Evolutionary conservation across 75 land plant species (phyloP), one percentile per base, ranked within the genome.

Genomic region (Picea glauca): DNA sequence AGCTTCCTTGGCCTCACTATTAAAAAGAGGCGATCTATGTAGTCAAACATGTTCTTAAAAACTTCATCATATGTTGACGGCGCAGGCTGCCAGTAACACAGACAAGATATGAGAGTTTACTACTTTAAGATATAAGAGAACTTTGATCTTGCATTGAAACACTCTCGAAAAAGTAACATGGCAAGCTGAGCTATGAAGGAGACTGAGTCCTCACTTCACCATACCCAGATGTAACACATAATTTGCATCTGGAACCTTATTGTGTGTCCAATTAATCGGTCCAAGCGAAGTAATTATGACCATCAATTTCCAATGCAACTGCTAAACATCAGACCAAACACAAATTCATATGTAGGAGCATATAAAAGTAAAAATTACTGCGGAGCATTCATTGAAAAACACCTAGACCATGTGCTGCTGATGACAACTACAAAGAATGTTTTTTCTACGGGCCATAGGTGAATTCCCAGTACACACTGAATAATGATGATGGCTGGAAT

Each of bases 1-100:
- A 93, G 87, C 87, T 91, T 93, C 78, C 95, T 82, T 23, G 95
- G 95, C 50, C 95, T 83, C 56, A 93, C 85, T 64, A 91, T 82
- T 35, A 85, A 82, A 75, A 93, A 91, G 26, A 93, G 58, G 17
- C 84, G 86, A 77, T 93, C 95, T 75, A 93, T 87, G 87, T 91
- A 93, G 21, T 84, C 81, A 76, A 89, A 91, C 75, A 93, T 84
- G 76, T 78, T 78, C 67, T 78, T 57, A 60, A 91, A 93, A 61
- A 93, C 91, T 57, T 91, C 93, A 72, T 85, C 82, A 74, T 82
- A 91, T 58, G 90, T 84, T n/a, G 31, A 72, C 26, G 95, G 95
- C 12, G 88, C 76, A 35, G 84, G 78, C 88, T 82, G 84, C 57
- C 31, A 78, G 20, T 26, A 40, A 78, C 56, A 50, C 21, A 63